Percentiles rank a stretch among this genome's conserved stretches.
Evolutionary conservation across 805 yeast genomes (phyloP).

Genomic region (Cyberlindnera sargentensis): DNA sequence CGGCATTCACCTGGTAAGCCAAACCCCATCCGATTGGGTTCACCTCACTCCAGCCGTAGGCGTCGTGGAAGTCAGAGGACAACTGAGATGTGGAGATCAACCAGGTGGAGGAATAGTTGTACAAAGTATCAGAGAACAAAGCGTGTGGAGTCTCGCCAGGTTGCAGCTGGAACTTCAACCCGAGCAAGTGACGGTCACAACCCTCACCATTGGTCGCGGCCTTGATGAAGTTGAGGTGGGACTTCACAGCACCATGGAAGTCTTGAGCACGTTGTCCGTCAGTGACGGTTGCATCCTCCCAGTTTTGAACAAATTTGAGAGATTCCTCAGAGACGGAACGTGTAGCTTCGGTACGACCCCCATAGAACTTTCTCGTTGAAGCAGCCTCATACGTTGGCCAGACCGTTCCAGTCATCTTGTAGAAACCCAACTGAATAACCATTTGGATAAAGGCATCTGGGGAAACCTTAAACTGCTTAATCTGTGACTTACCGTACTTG

Average conservation of each 20-base stretch:
- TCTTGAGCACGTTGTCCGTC: constrained; percentile 53
- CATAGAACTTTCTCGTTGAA: constrained; percentile 80
- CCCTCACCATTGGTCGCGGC: constrained; percentile 83
- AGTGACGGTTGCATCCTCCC: constrained; percentile 47
- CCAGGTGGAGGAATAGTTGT: constrained; percentile 77
- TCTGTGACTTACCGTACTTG: constrained; percentile 80
- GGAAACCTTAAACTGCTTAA: constrained; percentile 76
- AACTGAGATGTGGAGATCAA: constrained; percentile 83
- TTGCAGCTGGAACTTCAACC: constrained; percentile 65
- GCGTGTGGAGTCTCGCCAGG: constrained; percentile 53
- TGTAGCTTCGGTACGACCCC: constrained; percentile 93
- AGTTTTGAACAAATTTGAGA: constrained; percentile 60
- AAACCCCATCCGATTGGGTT: constrained; percentile 89
- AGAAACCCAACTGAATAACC: constrained; percentile 86
- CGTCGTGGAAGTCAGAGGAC: constrained; percentile 76
- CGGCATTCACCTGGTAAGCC: constrained; percentile 86
- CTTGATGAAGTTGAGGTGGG: constrained; percentile 68
- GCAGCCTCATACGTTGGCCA: constrained; percentile 96
- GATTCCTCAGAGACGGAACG: constrained; percentile 75
- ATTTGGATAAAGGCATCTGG: constrained; percentile 94
- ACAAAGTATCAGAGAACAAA: constrained; percentile 70
- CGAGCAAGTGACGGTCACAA: constrained; percentile 90
- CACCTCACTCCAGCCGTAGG: constrained; percentile 96
- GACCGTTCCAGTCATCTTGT: constrained; percentile 67
- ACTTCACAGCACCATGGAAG: constrained; percentile 63